Conservation (phyloP, 306 rosid species). For the barrel medic (Medicago truncatula) region DNA sequence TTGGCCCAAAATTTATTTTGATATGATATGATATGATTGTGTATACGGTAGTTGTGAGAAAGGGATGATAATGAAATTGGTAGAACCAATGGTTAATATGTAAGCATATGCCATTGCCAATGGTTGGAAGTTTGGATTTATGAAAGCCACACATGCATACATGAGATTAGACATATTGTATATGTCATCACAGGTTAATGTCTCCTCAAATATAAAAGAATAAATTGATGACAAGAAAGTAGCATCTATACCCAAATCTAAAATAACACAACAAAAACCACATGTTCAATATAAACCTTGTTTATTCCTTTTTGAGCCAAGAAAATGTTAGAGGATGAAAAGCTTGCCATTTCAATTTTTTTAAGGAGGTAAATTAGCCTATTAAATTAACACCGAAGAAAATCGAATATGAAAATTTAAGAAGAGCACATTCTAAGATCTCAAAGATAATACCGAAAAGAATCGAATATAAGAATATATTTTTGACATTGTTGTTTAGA, state of each 20-base stretch:
- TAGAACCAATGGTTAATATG: slow-evolving; percentile 26
- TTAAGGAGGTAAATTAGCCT: too few species aligned
- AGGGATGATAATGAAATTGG: slow-evolving; percentile 6
- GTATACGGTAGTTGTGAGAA: background rate
- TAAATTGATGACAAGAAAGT: background rate
- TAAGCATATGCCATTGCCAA: slow-evolving; percentile 47
- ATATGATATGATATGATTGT: background rate
- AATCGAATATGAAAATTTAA: too few species aligned
- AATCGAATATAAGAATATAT: too few species aligned
- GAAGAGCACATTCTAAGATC: too few species aligned
- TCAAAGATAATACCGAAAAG: too few species aligned
- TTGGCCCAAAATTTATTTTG: slow-evolving; percentile 24
- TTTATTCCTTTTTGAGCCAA: background rate
- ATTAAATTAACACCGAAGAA: too few species aligned
- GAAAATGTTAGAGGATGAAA: background rate
- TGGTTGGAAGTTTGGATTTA: slow-evolving; percentile 36
- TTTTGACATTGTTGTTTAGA: background rate
- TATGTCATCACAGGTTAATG: slow-evolving; percentile 12
- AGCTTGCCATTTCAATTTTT: background rate
- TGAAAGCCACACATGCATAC: slow-evolving; percentile 12
- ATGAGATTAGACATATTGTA: background rate
- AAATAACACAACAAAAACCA: background rate
- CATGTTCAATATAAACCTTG: background rate
- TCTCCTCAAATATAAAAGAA: slow-evolving; percentile 23
- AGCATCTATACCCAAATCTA: background rate